Evolutionary conservation across 495 filamentous ascomycete species (phyloP).

Genomic region (Evansstolkia leycettana): DNA sequence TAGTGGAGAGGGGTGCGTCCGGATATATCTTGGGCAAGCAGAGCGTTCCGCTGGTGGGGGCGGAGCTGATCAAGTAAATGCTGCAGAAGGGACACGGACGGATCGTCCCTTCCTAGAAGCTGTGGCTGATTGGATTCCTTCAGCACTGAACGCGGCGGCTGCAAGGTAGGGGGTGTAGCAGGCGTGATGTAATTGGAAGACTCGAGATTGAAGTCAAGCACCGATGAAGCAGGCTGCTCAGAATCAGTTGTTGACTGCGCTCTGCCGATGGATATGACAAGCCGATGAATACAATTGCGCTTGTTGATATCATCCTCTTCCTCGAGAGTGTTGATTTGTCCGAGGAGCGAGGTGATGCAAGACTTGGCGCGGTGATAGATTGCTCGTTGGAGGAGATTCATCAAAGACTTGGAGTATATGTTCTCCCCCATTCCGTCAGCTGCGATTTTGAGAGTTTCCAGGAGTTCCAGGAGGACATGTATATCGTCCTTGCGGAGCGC

Average conservation of each 20-base stretch:
- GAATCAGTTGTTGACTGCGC: conserved; percentile 50
- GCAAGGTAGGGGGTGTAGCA: conserved; percentile 51
- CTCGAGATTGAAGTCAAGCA: conserved; percentile 39
- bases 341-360: conserved; percentile 59
- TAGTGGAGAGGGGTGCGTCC: conserved; percentile 89
- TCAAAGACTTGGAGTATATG: conserved; percentile 48
- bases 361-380: conserved; percentile 58
- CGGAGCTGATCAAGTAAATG: conserved; percentile 60
- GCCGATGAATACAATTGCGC: conserved; percentile 83
- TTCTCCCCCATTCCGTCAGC: conserved; percentile 32
- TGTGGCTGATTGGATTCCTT: conserved; percentile 45
- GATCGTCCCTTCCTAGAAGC: conserved; percentile 55
- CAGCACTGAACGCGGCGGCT: conserved; percentile 42
- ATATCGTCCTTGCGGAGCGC: conserved; percentile 67
- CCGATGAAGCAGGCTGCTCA: conserved; percentile 26
- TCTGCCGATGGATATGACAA: conserved; percentile 81
- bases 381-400: conserved; percentile 72
- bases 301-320: conserved; percentile 87
- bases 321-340: conserved; percentile 54
- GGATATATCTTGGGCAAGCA: conserved; percentile 60
- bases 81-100: conserved; percentile 59
- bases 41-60: conserved; percentile 53
- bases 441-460: conserved; percentile 44
- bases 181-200: conserved; percentile 62
- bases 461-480: conserved; percentile 40